Percentiles rank a stretch among this genome's conserved stretches.
Conservation (phyloP, 2,329 filamentous ascomycete genomes). For the Penicillium sp. region DNA sequence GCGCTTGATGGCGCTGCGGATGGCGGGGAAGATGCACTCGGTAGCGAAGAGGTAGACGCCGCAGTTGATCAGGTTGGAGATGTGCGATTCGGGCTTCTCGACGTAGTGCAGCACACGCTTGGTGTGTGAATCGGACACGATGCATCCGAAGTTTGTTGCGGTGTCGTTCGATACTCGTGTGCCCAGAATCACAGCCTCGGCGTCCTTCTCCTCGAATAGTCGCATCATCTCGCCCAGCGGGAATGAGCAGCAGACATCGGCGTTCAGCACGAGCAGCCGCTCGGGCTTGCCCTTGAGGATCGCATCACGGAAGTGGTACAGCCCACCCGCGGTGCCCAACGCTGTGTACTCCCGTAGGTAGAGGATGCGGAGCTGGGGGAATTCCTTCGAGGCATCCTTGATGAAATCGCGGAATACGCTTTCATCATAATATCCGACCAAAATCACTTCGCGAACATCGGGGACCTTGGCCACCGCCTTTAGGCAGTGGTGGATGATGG, state of each 20-base stretch:
- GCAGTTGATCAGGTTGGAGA: conserved; percentile 98
- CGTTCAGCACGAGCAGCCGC: conserved; percentile 95
- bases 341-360: conserved; percentile 98
- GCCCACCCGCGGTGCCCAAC: conserved; percentile 87
- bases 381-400: conserved; percentile 80
- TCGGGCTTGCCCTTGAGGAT: conserved; percentile 95
- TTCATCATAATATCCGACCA: conserved; percentile 99
- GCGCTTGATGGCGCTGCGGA: conserved; percentile 91
- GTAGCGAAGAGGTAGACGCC: conserved; percentile 97
- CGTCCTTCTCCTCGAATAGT: conserved; percentile 90
- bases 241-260: conserved; percentile 98
- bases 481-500: conserved; percentile 97
- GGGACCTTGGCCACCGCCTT: conserved; percentile 86
- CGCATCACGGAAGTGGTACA: conserved; percentile 98
- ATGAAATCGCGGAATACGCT: conserved; percentile 96
- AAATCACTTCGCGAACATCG: conserved; percentile 90
- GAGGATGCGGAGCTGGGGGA: conserved; percentile 84
- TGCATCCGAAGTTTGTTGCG: conserved; percentile 95
- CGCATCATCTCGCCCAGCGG: conserved; percentile 93
- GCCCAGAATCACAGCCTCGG: conserved; percentile 92
- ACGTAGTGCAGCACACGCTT: conserved; percentile 98
- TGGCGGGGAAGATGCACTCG: conserved; percentile 93
- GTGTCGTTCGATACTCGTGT: conserved; percentile 88
- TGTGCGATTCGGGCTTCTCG: conserved; percentile 96
- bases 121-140: conserved; percentile 89